These are phyloP conservation scores for Coniochaeta prunicola DNA, from an alignment of 2,329 filamentous ascomycete genomes.

Conservation along the genomic window DNA sequence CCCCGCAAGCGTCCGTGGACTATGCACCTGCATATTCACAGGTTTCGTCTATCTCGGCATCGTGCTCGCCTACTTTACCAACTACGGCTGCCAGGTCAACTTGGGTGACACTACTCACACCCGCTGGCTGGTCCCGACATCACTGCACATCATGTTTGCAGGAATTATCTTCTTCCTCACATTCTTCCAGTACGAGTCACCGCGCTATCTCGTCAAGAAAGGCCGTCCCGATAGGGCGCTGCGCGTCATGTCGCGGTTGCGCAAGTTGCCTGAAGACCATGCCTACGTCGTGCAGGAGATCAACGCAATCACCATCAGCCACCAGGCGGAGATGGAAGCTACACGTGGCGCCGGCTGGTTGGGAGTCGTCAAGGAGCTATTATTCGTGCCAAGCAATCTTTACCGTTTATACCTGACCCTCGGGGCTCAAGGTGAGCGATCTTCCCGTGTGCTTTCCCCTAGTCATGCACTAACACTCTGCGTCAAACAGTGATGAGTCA, in stretches of 20 bases:
- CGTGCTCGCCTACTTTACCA: constrained; percentile 72
- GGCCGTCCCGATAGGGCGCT: constrained; percentile 52
- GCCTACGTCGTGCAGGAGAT: constrained; percentile 57
- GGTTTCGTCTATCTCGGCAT: constrained; percentile 71
- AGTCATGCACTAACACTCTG: too few relatives aligned
- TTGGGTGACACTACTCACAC: constrained; percentile 36
- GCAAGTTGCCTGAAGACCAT: constrained; percentile 51
- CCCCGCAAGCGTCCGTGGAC: constrained; percentile 60
- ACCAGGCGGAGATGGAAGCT: constrained; percentile 66
- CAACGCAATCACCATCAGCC: constrained; percentile 54
- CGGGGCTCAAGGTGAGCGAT: constrained; percentile 63
- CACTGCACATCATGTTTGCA: constrained; percentile 71
- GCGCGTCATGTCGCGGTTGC: constrained; percentile 47
- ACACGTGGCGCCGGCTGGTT: constrained; percentile 57
- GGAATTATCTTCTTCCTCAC: constrained; percentile 63
- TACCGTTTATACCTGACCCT: constrained; percentile 65
- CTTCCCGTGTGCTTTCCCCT: too few relatives aligned
- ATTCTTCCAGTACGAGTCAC: constrained; percentile 63
- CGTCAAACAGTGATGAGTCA: constrained; percentile 67
- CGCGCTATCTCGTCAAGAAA: constrained; percentile 62
- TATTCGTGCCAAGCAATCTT: constrained; percentile 59
- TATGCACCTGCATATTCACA: constrained; percentile 66
- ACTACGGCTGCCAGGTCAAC: constrained; percentile 50
- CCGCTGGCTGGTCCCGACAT: constrained; percentile 58
- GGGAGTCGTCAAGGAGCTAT: constrained; percentile 61